Percentiles rank a stretch among this genome's conserved stretches.
Evolutionary conservation across 1,284 basidiomycete genomes (phyloP).

Genomic region (Ustilago hordei): DNA sequence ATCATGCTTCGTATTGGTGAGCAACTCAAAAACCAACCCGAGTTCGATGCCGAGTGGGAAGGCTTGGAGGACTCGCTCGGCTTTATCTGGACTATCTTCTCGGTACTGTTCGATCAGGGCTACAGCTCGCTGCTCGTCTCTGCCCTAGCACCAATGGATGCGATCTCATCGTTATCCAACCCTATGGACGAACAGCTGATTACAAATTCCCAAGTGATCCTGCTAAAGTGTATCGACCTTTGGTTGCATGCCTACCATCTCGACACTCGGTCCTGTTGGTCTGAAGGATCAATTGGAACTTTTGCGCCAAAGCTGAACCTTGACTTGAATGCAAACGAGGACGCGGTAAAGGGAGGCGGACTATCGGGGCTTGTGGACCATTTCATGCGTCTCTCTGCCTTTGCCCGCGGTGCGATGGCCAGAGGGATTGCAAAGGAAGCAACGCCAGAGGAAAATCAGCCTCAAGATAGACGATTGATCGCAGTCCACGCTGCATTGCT

Average conservation of each 20-base stretch:
- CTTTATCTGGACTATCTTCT: constrained; percentile 50
- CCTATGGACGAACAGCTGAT: constrained; percentile 26
- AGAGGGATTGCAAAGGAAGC: constrained; percentile 26
- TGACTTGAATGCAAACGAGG: neutral
- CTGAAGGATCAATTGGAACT: neutral
- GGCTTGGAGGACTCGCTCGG: constrained; percentile 44
- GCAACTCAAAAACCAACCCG: constrained; percentile 14
- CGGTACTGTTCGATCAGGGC: constrained; percentile 37
- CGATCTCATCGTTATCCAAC: constrained; percentile 1
- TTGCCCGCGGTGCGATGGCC: constrained; percentile 45
- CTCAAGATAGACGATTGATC: constrained; percentile 41
- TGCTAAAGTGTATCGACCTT: constrained; percentile 54
- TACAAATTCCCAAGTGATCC: constrained; percentile 42
- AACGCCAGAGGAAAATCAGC: constrained; percentile 22
- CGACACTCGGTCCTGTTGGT: neutral
- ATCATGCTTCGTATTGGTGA: constrained; percentile 34
- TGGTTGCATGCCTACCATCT: constrained; percentile 44
- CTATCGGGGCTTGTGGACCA: constrained; percentile 22
- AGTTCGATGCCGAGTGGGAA: constrained; percentile 14
- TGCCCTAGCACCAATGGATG: constrained; percentile 27
- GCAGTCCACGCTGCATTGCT: constrained; percentile 49
- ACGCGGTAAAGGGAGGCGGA: constrained; percentile 5
- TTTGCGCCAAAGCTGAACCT: neutral
- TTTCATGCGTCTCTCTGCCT: constrained; percentile 31
- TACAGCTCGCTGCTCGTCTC: constrained; percentile 26